Evolutionary conservation across 306 rosid species (phyloP), one percentile per base, ranked within the genome.

Genomic region (Mimosa bimucronata): DNA sequence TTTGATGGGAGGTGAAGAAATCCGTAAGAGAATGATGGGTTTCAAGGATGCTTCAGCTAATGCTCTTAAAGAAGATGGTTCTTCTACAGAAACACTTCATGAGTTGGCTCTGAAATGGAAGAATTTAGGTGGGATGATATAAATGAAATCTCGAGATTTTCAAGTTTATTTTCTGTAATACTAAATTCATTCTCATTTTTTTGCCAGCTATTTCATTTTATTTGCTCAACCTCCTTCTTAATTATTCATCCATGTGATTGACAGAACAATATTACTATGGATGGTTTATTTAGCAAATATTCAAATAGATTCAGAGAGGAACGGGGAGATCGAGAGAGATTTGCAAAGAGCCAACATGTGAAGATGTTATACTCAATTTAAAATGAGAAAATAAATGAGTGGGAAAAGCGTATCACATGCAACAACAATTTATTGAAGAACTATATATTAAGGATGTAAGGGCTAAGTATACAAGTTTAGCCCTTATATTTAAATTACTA

Each of bases 21-120:
- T 55, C 19, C 28, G 4, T 8, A 12, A 3, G 10, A 55, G 29
- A 55, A 55, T 55, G 29, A 55, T n/a, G 13, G 29, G 0, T n/a
- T 55, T 55, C 1, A 8, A 23, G 0, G 29, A 55, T 9, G 28
- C 13, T 21, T 8, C 29, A 19, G 62, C 62, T 55, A 9, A n/a
- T 21, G 62, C 62, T 1, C 25, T 55, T 9, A 21, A 3, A 21
- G 19, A 23, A n/a, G 66, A 72, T 77, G 87, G 89, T 1, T 75
- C 84, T 40, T 88, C 88, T 64, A 71, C 79, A 7, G 66, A 19
- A 26, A 78, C 80, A 7, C 15, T 87, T 19, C 48, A 66, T 50
- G 68, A 83, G 25, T 65, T 87, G 61, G 80, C 82, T 18, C 34
- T 38, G 41, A 67, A 77, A 65, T 86, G 79, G 89, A 62, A 6